Evolutionary conservation across 345 rosid genomes (phyloP), one percentile per base, ranked within the genome.

Genomic region (Brassica incana): DNA sequence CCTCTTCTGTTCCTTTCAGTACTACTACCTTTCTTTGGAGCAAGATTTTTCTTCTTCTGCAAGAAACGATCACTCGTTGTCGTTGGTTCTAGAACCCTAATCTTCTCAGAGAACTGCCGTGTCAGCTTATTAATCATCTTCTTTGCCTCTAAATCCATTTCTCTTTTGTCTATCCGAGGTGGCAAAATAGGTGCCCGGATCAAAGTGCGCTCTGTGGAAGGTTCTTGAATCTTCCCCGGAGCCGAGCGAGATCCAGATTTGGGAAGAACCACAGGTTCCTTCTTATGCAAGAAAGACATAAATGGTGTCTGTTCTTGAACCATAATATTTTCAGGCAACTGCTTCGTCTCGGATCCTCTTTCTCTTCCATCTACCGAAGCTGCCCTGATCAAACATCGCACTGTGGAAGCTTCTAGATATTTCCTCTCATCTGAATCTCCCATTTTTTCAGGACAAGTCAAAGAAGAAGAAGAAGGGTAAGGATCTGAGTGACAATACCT

Each of bases 401-500:
- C 32, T 40, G 48, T 59, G 38, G 77, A 73, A 40, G 69, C 82
- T 73, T 73, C 74, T 60, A 9, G 32, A 67, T 1, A 30, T 60
- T 74, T 74, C 5, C n/a, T 52, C 30, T 18, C 9, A 54, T 75
- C 72, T 15, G 63, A 80, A 56, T 64, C 83, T 75, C 54, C 67
- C 67, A 14, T 65, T 36, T 65, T 75, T 56, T 35, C 20, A 69
- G 75, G 23, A 79, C 71, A 79, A 61, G 64, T 32, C 54, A 50
- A 45, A 61, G 74, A 85, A 8, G 88, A 77, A 56, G 71, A 81
- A 11, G 85, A 77, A 67, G 90, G 84, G 43, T 84, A 86, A 67
- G 92, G 93, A 87, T 92, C 91, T 78, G 93, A 89, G 68, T 74
- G 84, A 76, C 90, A 85, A 43, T 75, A 70, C 75, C 93, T 88